Percentiles rank a stretch among this genome's conserved stretches.
phyloP scores from a whole-genome alignment of 192 early-diverging fungal species.

The Gigaspora rosea region DNA sequence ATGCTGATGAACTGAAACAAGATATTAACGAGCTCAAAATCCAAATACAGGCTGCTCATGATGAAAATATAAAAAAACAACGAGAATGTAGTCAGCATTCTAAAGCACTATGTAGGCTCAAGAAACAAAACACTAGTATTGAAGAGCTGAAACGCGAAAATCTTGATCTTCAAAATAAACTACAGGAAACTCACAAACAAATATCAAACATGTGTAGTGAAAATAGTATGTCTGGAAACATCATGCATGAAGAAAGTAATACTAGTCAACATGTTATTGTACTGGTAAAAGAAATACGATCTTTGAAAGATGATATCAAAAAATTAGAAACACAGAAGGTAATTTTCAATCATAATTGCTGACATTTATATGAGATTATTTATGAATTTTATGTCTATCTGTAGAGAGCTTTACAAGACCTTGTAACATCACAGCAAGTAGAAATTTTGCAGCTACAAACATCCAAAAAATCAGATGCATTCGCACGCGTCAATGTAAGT shows the following conservation, averaged over 20 bases:
- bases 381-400: neutral
- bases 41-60: neutral
- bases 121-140: neutral
- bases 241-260: neutral
- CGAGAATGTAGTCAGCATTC: neutral
- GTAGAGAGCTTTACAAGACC: slow-evolving; percentile 18
- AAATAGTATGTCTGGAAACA: neutral
- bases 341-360: neutral
- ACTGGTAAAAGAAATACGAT: neutral
- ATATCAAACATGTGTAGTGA: neutral
- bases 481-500: neutral
- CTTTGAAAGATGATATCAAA: slow-evolving; percentile 11
- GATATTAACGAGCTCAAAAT: too few relatives aligned
- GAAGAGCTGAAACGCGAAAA: neutral
- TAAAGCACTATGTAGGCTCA: neutral
- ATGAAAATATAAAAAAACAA: neutral
- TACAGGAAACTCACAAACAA: neutral
- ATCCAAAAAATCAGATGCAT: neutral
- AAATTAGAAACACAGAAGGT: slow-evolving; percentile 12
- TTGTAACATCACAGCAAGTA: slow-evolving; percentile 11
- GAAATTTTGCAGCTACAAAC: neutral
- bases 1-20: too few relatives aligned
- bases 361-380: neutral
- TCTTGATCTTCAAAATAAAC: neutral
- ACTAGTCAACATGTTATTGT: neutral